Percentiles rank a stretch among this genome's conserved stretches.
Evolutionary conservation across 345 rosid species (phyloP).

Genomic region (Cardamine chenopodiifolia): DNA sequence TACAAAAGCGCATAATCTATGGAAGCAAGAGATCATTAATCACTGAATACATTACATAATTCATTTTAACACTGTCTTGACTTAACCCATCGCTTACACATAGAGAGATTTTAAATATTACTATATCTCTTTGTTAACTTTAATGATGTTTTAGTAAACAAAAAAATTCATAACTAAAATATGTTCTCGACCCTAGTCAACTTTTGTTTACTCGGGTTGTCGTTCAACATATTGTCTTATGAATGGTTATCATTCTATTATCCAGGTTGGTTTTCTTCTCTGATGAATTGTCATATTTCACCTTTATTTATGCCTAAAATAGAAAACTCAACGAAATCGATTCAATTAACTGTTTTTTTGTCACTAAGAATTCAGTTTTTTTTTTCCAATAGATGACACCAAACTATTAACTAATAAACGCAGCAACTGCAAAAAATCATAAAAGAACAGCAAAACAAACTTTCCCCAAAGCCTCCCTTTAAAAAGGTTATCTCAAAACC

Average conservation of each 20-base stretch:
- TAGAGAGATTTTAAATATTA: not conserved
- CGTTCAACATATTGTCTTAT: not conserved
- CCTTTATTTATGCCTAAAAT: not conserved
- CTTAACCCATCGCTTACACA: not conserved
- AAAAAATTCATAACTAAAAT: not conserved
- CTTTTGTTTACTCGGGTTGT: not conserved
- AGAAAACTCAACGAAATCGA: conserved; percentile 2
- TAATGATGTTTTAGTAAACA: not conserved
- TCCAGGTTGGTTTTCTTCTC: not conserved
- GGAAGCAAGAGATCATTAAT: not conserved
- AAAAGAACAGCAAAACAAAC: not conserved
- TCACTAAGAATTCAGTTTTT: not conserved
- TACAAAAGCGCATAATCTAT: not conserved
- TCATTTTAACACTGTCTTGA: not conserved
- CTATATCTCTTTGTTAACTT: not conserved
- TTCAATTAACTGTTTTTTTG: not conserved
- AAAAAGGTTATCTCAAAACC: not conserved
- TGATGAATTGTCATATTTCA: not conserved
- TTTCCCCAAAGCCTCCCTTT: not conserved
- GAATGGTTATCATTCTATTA: not conserved
- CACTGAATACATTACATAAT: not conserved
- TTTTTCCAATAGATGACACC: not conserved
- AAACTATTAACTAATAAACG: conserved; percentile 27
- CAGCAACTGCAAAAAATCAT: conserved; percentile 16
- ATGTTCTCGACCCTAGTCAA: not conserved